A percentile compares a stretch with the other conserved stretches of the same genome.
Conservation (phyloP, 1,284 basidiomycete species). For the Laetiporus sulphureus region DNA sequence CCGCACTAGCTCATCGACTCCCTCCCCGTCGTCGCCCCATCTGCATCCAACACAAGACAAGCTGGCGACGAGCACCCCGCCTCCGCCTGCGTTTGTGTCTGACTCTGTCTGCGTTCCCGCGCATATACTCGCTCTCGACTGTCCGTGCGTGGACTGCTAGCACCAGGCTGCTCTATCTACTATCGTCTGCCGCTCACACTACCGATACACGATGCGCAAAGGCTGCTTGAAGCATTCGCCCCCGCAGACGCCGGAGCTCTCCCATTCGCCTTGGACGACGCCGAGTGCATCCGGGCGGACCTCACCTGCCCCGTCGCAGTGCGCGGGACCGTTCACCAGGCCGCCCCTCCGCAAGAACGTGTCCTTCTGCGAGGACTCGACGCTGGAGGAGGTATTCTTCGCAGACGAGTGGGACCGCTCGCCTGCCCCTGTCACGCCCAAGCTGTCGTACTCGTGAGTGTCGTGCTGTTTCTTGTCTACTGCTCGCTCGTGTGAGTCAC, state of each 20-base stretch:
- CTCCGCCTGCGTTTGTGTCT: too few relatives aligned
- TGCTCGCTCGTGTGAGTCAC: neutral
- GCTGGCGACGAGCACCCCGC: too few relatives aligned
- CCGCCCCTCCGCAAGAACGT: neutral
- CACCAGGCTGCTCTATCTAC: too few relatives aligned
- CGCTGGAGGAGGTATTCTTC: conserved; percentile 38
- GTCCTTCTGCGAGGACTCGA: neutral
- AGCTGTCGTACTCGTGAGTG: conserved; percentile 31
- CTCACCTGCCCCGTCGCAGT: neutral
- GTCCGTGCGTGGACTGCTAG: too few relatives aligned
- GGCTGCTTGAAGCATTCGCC: neutral
- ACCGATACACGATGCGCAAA: neutral
- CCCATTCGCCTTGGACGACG: neutral
- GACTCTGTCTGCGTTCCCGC: too few relatives aligned
- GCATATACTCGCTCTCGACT: too few relatives aligned
- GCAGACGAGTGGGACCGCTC: conserved; percentile 68
- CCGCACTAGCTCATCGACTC: too few relatives aligned
- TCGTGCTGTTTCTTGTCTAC: neutral
- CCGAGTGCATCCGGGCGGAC: neutral
- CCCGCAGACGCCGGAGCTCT: neutral
- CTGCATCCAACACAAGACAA: too few relatives aligned
- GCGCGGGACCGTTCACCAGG: neutral
- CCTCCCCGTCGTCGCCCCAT: too few relatives aligned
- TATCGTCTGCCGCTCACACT: too few relatives aligned
- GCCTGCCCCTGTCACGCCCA: conserved; percentile 29